phyloP scores from a whole-genome alignment of 1,284 basidiomycete genomes.

The Mycena sp. region DNA sequence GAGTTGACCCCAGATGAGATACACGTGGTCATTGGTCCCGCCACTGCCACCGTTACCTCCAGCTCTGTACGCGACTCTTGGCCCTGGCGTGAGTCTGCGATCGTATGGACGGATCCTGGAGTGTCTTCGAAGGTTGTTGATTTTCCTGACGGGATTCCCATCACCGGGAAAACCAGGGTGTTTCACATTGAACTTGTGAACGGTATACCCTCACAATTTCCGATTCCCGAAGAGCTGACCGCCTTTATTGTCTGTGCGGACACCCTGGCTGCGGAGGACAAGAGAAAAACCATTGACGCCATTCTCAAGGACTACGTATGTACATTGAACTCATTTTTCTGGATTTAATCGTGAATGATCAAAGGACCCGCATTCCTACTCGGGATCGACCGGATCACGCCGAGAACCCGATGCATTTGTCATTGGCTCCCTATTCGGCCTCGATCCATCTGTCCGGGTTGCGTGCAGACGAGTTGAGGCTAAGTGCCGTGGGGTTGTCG shows the following conservation, averaged over 20 bases:
- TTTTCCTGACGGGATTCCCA: not conserved
- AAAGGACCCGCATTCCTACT: constrained; percentile 16
- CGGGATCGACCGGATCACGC: constrained; percentile 3
- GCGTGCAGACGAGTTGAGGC: constrained; percentile 9
- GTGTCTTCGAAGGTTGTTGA: constrained; percentile 4
- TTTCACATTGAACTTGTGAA: constrained; percentile 1
- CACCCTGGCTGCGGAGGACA: not conserved
- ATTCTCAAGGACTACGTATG: constrained; percentile 5
- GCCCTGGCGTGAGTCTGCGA: not conserved
- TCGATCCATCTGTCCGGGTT: not conserved
- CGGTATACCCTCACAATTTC: constrained; percentile 7
- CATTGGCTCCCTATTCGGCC: constrained; percentile 11
- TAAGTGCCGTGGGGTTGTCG: not conserved
- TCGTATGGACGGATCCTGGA: constrained; percentile 5
- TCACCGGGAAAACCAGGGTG: constrained; percentile 1
- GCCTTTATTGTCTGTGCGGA: constrained; percentile 2
- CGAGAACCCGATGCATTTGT: constrained; percentile 6
- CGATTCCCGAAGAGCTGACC: not conserved
- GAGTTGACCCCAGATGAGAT: constrained; percentile 19
- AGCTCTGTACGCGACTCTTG: constrained; percentile 11
- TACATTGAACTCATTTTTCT: not conserved
- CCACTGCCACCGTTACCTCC: not conserved
- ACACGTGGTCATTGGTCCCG: constrained; percentile 9
- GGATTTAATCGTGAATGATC: not conserved
- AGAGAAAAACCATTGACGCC: constrained; percentile 2